Evolutionary conservation across 202 grass and related monocot genomes (phyloP).

Genomic region (Dendrocalamus latiflorus): DNA sequence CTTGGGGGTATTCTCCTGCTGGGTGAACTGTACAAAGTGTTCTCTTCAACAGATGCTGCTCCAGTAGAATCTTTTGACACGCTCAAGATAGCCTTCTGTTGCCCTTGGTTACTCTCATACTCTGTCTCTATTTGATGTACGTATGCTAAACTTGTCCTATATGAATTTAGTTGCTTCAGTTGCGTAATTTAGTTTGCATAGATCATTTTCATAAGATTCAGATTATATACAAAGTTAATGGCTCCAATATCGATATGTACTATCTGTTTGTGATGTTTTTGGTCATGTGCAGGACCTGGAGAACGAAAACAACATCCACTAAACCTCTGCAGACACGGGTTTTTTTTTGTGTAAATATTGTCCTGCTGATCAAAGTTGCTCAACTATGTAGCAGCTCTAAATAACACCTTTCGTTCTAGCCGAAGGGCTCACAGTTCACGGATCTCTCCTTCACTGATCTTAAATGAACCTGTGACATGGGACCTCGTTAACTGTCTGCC

Average conservation of each 20-base stretch:
- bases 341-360: slow-evolving; percentile 30
- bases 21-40: slow-evolving; percentile 66
- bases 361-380: neutral
- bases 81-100: neutral
- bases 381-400: slow-evolving; percentile 17
- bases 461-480: neutral
- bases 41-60: slow-evolving; percentile 38
- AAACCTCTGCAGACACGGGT: slow-evolving; percentile 1
- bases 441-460: neutral
- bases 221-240: neutral
- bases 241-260: neutral
- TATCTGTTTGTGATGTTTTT: neutral
- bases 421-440: neutral
- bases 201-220: neutral
- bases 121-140: slow-evolving; percentile 14
- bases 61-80: slow-evolving; percentile 13
- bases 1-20: slow-evolving; percentile 54
- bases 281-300: slow-evolving; percentile 10
- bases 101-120: slow-evolving; percentile 16
- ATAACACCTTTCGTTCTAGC: slow-evolving; percentile 11
- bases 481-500: neutral
- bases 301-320: neutral
- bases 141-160: neutral
- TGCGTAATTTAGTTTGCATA: neutral
- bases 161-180: neutral